Evolutionary conservation across 805 yeast species (phyloP), one percentile per base, ranked within the genome.

Genomic region (Kodamaea kaohsiungensis): DNA sequence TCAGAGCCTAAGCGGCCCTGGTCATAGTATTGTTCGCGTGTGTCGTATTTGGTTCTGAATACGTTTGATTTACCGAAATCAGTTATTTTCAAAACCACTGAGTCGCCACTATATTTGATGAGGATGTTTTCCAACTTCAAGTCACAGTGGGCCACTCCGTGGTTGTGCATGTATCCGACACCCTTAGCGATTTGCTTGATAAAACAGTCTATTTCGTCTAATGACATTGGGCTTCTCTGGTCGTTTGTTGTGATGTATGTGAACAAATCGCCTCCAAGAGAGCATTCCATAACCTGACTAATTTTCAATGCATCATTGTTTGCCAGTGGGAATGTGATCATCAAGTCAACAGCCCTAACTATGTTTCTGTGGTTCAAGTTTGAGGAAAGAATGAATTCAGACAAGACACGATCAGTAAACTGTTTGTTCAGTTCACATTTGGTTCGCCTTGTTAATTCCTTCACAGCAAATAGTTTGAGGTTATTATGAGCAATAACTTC

Each of bases 21-120:
- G 35, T 86, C 80, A 15, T 56, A 54, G 6, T 60, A 53, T 48
- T 71, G 76, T 48, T 72, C 76, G 3, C 53, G 25, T 53, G 76
- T 77, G 63, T 90, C 96, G 96, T 96, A 92, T 2, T 91, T 90
- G 52, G 96, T 91, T 58, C 89, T 84, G 69, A 92, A 89, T 33
- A 95, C 96, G 55, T 89, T 92, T 48, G 96, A 87, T 48, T 93
- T 90, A 25, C 98, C 98, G 69, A 92, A 92, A 68, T 92, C 98
- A 43, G 90, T 61, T 27, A 73, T 52, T 55, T 70, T 70, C 18
- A 73, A 55, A 15, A 57, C 59, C 96, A 43, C 38, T 3, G 43
- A 35, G 25, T 25, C 43, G 8, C 43, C 50, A 13, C 38, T 40
- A 51, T 56, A 61, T 22, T 53, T 56, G 46, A 92, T 73, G 39